Evolutionary conservation across 106 monocot species (phyloP).

Genomic region (Acanthochlamys bracteata): DNA sequence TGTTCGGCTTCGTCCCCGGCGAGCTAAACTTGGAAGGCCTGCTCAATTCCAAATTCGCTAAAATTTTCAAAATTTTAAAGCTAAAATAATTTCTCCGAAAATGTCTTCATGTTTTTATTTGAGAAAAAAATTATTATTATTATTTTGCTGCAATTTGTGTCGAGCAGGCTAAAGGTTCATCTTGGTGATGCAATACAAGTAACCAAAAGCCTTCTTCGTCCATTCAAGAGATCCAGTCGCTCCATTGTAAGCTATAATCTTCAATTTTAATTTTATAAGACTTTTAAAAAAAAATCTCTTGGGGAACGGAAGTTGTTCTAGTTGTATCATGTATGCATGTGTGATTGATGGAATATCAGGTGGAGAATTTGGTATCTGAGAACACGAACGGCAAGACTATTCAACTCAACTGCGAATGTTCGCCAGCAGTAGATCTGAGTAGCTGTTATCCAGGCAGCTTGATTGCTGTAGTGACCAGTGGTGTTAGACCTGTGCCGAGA

Average conservation of each 20-base stretch:
- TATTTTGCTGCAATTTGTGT: not conserved
- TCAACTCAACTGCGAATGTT: conserved; percentile 25
- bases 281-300: not conserved
- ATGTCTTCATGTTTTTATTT: not conserved
- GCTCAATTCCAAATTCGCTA: no score
- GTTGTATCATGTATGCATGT: not conserved
- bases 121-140: no score
- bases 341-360: conserved; percentile 15
- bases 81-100: no score
- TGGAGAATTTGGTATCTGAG: conserved; percentile 31
- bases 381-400: conserved; percentile 37
- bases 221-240: conserved; percentile 33
- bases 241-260: conserved; percentile 39
- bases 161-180: conserved; percentile 63
- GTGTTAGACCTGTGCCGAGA: conserved; percentile 59
- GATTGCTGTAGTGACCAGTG: conserved; percentile 59
- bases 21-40: conserved; percentile 38
- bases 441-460: conserved; percentile 61
- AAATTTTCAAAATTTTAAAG: no score
- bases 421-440: conserved; percentile 17
- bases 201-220: conserved; percentile 42
- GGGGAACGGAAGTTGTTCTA: not conserved
- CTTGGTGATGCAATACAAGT: conserved; percentile 57
- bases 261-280: not conserved
- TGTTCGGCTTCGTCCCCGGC: conserved; percentile 37